Percentiles rank a stretch among this genome's conserved stretches.
phyloP scores from a whole-genome alignment of 2,329 filamentous ascomycete genomes.

The Claviceps maximensis region DNA sequence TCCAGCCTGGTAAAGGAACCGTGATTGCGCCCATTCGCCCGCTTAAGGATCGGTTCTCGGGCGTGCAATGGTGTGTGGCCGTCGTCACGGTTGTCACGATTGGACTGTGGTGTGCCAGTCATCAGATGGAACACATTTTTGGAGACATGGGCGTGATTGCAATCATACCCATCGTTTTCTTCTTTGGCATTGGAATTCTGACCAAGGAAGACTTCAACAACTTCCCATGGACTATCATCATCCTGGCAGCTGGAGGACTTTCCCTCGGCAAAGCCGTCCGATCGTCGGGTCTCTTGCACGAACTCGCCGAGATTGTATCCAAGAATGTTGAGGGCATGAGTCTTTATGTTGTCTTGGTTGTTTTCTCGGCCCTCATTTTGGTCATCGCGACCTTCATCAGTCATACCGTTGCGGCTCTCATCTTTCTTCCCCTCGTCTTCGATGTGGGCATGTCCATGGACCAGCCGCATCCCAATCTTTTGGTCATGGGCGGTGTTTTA shows the following conservation, averaged over 20 bases:
- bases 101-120: conserved; percentile 78
- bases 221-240: conserved; percentile 99
- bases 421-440: conserved; percentile 81
- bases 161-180: conserved; percentile 87
- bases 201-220: conserved; percentile 99
- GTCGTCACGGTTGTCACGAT: conserved; percentile 76
- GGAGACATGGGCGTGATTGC: conserved; percentile 98
- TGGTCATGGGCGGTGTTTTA: conserved; percentile 88
- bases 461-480: conserved; percentile 79
- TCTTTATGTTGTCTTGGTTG: conserved; percentile 73
- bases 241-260: conserved; percentile 84
- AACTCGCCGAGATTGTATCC: conserved; percentile 69
- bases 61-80: conserved; percentile 86
- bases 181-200: conserved; percentile 91
- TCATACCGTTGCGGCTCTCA: conserved; percentile 90
- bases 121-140: conserved; percentile 76
- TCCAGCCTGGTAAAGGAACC: conserved; percentile 72
- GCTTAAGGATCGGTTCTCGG: conserved; percentile 76
- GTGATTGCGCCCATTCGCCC: conserved; percentile 85
- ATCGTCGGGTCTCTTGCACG: conserved; percentile 81
- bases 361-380: conserved; percentile 73
- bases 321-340: conserved; percentile 61
- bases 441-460: conserved; percentile 77
- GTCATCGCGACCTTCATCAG: conserved; percentile 96
- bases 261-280: conserved; percentile 90